Evolutionary conservation across 2,329 filamentous ascomycete genomes (phyloP).

Genomic region (Calonectria ilicicola): DNA sequence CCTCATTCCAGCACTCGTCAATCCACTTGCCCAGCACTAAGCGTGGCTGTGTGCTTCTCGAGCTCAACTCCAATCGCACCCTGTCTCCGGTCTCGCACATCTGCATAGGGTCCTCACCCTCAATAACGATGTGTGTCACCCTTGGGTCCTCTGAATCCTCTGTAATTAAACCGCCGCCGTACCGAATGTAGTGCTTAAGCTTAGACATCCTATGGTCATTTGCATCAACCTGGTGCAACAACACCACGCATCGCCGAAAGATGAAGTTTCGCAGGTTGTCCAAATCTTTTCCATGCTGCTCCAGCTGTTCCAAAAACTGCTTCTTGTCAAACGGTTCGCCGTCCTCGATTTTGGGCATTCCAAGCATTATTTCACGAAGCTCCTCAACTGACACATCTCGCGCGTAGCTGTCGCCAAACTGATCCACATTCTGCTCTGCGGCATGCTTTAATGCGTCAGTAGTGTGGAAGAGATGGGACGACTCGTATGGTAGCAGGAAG

Average conservation of each 20-base stretch:
- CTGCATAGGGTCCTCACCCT: constrained; percentile 54
- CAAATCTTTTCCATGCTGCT: constrained; percentile 67
- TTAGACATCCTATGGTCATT: constrained; percentile 52
- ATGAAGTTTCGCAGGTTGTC: constrained; percentile 61
- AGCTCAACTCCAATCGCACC: constrained; percentile 61
- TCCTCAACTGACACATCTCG: constrained; percentile 76
- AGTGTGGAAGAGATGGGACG: constrained; percentile 78
- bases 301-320: constrained; percentile 66
- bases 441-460: constrained; percentile 65
- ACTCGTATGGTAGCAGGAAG: constrained; percentile 73
- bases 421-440: constrained; percentile 75
- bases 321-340: constrained; percentile 55
- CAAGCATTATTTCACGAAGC: constrained; percentile 63
- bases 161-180: constrained; percentile 74
- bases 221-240: constrained; percentile 50
- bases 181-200: constrained; percentile 70
- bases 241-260: constrained; percentile 61
- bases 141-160: constrained; percentile 61
- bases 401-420: constrained; percentile 85
- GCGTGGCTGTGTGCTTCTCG: constrained; percentile 68
- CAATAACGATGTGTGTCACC: constrained; percentile 80
- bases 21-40: constrained; percentile 81
- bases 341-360: constrained; percentile 64
- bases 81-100: constrained; percentile 52
- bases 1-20: constrained; percentile 82